Base-by-base conservation (phyloP, 139 green algal genomes). In the Tetraselmis striata region DNA sequence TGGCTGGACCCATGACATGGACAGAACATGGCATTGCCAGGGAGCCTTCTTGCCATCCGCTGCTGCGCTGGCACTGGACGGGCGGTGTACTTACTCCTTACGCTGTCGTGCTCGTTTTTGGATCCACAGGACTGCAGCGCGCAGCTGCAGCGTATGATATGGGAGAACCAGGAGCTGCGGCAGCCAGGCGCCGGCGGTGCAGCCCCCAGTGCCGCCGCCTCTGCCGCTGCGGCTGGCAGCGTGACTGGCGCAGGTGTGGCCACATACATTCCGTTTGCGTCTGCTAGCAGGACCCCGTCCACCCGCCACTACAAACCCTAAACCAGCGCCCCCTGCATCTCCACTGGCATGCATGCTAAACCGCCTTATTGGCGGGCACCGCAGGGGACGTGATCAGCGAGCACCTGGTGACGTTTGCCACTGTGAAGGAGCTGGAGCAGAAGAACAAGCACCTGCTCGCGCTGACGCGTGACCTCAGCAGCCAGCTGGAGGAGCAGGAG, bases 381-480 rank as follows among this genome's bases (percentile, higher is more conserved):
- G 85, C 85, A 1, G 83, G 59, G 31, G 85, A 87, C 31, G 84
- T 91, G 58, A 89, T 87, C 59, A 86, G 84, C 30, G 67, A 84
- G 32, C 80, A 79, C 75, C 80, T 90, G 28, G 45, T 90, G 30
- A 77, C 84, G 79, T 90, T 88, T 80, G 28, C n/a, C n/a, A 2
- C 32, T 59, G 58, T 84, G 28, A 76, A 91, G 81, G 85, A 90
- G 32, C 84, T 92, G 32, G 87, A 92, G 82, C 58, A 88, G 77
- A 76, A 85, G 80, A 92, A 92, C 77, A 58, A 78, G 59, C 81
- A 85, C 32, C 86, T 89, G 79, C 75, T 92, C 76, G 81, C 82
- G 30, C 79, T 92, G 11, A 89, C 88, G 30, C 83, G 89, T 29
- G 58, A 90, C 74, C 85, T 92, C 77, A 29, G 78, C 2, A 18